A percentile compares a stretch with the other conserved stretches of the same genome.
Evolutionary conservation across 2,329 filamentous ascomycete species (phyloP).

Genomic region (Grosmannia clavigera): DNA sequence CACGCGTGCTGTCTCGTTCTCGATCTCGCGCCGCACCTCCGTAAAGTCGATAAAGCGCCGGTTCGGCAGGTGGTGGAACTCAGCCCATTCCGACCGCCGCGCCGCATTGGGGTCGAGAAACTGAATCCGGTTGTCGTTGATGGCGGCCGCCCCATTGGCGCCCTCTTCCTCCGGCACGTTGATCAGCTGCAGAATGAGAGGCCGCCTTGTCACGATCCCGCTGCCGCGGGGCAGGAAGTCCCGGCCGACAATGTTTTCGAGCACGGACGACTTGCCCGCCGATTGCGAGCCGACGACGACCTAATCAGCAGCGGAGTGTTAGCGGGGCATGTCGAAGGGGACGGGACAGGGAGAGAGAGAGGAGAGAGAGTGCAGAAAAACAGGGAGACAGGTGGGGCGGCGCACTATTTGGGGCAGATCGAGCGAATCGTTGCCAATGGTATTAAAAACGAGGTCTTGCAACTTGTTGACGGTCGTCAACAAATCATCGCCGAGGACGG

Average conservation of each 20-base stretch:
- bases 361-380: neutral
- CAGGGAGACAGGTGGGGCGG: neutral
- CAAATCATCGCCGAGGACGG: conserved; percentile 89
- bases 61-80: conserved; percentile 93
- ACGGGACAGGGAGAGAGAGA: neutral
- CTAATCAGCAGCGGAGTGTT: conserved; percentile 32
- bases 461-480: conserved; percentile 94
- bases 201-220: conserved; percentile 89
- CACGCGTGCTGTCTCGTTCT: conserved; percentile 90
- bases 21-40: conserved; percentile 96
- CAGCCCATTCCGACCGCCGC: conserved; percentile 65
- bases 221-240: conserved; percentile 95
- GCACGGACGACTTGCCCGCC: conserved; percentile 93
- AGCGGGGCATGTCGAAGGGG: conserved; percentile 1
- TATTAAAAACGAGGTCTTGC: conserved; percentile 98
- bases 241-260: conserved; percentile 96
- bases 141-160: conserved; percentile 40
- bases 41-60: conserved; percentile 98
- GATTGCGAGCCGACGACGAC: conserved; percentile 98
- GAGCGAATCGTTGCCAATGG: conserved; percentile 95
- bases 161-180: conserved; percentile 70
- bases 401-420: conserved; percentile 96
- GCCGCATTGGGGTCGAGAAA: conserved; percentile 67
- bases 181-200: conserved; percentile 94
- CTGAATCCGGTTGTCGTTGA: conserved; percentile 33